Conservation (phyloP, 768 basidiomycete species). For the Daedaleopsis sinensis region DNA sequence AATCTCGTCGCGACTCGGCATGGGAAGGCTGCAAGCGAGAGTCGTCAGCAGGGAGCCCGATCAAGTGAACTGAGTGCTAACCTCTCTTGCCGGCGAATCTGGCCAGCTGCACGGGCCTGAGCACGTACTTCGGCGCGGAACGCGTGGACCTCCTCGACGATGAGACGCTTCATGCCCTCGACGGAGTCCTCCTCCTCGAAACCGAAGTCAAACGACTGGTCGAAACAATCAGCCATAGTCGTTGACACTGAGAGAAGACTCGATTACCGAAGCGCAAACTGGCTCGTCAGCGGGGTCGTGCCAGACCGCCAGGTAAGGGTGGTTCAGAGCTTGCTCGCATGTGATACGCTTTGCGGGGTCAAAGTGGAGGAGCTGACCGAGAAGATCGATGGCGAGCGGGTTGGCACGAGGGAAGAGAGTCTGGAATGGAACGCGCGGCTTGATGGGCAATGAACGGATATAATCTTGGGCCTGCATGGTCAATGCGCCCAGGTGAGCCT, state of each 20-base stretch:
- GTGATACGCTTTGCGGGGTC: constrained; percentile 96
- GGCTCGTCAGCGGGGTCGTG: constrained; percentile 97
- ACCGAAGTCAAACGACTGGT: constrained; percentile 89
- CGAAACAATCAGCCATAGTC: background rate
- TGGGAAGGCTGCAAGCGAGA: constrained; percentile 61
- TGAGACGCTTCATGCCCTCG: constrained; percentile 96
- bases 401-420: constrained; percentile 94
- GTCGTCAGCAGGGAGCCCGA: background rate
- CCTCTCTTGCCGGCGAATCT: constrained; percentile 81
- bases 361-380: constrained; percentile 90
- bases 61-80: constrained; percentile 29
- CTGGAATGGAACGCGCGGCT: constrained; percentile 90
- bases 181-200: constrained; percentile 98
- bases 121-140: constrained; percentile 91
- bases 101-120: constrained; percentile 74
- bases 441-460: constrained; percentile 96
- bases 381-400: constrained; percentile 90
- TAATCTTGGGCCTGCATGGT: constrained; percentile 88
- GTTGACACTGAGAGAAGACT: background rate
- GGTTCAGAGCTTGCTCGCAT: constrained; percentile 93
- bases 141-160: constrained; percentile 86
- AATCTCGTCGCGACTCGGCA: constrained; percentile 83
- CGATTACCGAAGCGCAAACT: constrained; percentile 69
- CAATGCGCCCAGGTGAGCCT: background rate
- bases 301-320: constrained; percentile 96